A percentile compares a stretch with the other conserved stretches of the same genome.
Conservation (phyloP, 805 yeast genomes). For the Yamadazyma kitorensis region DNA sequence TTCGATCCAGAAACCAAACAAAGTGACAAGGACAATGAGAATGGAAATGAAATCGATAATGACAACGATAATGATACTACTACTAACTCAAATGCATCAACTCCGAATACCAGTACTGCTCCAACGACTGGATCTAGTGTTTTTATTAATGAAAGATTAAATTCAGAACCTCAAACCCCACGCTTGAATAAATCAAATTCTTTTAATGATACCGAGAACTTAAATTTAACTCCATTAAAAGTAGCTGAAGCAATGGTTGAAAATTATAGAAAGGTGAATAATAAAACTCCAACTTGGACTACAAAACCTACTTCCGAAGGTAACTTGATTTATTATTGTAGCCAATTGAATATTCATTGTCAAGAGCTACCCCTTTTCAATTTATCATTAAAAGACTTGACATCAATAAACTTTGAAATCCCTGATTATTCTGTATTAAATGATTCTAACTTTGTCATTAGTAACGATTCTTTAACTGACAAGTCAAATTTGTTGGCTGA, state of each 20-base stretch:
- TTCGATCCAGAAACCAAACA: too few relatives aligned
- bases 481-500: background rate
- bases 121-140: too few relatives aligned
- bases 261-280: conserved; percentile 18
- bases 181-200: too few relatives aligned
- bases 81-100: too few relatives aligned
- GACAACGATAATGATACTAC: too few relatives aligned
- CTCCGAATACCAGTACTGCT: too few relatives aligned
- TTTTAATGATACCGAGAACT: too few relatives aligned
- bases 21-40: too few relatives aligned
- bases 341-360: conserved; percentile 58
- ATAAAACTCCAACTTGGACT: conserved; percentile 47
- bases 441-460: conserved; percentile 6
- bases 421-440: conserved; percentile 19
- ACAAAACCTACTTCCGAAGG: conserved; percentile 58
- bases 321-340: conserved; percentile 56
- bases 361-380: conserved; percentile 52
- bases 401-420: conserved; percentile 19
- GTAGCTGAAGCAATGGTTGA: conserved; percentile 29
- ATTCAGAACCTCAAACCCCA: too few relatives aligned
- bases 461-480: background rate
- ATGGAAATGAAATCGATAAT: too few relatives aligned
- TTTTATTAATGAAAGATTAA: too few relatives aligned
- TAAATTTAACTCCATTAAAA: conserved; percentile 15
- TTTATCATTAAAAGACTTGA: conserved; percentile 18